Evolutionary conservation across 352 stramenopile genomes (phyloP).

Genomic region (Chrysophaeum taylorii): DNA sequence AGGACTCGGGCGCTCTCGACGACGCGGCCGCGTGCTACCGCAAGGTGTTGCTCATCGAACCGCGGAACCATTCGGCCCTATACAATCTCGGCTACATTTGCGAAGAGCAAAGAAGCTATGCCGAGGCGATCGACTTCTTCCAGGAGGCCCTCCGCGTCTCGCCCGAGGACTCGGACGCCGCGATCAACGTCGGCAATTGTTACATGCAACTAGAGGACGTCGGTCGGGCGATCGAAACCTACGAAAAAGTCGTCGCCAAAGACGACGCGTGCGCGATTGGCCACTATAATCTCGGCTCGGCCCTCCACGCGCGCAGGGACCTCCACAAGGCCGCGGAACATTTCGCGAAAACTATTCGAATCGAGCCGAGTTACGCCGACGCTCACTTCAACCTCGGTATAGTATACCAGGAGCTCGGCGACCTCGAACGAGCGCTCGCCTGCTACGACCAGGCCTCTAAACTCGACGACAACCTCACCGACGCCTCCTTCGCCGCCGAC

Average conservation of each 20-base stretch:
- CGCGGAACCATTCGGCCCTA: neutral
- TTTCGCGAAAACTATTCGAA: constrained; percentile 10
- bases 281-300: constrained; percentile 22
- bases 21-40: neutral
- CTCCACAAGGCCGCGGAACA: neutral
- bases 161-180: neutral
- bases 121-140: constrained; percentile 18
- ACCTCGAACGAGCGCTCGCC: neutral
- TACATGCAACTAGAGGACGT: constrained; percentile 13
- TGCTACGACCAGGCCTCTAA: constrained; percentile 11
- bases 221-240: neutral
- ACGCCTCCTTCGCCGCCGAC: neutral
- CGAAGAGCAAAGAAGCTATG: constrained; percentile 13
- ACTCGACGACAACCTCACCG: constrained; percentile 1
- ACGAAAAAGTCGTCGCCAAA: constrained; percentile 3
- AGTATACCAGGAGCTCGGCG: constrained; percentile 19
- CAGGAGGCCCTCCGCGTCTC: neutral
- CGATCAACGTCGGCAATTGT: constrained; percentile 12
- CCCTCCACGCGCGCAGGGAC: constrained; percentile 1
- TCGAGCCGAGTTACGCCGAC: constrained; percentile 12
- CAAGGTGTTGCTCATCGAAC: neutral
- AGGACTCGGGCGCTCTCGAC: neutral
- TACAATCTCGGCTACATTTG: constrained; percentile 23
- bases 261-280: constrained; percentile 17
- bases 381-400: constrained; percentile 25